Evolutionary conservation across 176 grass and related monocot species (phyloP), one percentile per base, ranked within the genome.

Genomic region (Oryza longistaminata): DNA sequence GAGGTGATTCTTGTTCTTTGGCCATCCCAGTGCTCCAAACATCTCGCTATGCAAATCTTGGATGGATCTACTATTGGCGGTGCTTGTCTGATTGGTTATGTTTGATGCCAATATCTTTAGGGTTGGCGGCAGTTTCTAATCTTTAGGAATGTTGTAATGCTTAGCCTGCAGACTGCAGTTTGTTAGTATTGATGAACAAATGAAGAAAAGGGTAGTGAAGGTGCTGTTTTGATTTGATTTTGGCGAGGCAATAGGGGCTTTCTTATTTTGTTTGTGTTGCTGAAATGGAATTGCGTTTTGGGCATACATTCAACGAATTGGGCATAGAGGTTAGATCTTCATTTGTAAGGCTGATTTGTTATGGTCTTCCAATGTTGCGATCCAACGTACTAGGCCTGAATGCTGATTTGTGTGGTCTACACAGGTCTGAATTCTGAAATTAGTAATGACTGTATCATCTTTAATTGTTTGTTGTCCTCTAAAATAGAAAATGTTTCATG

Each of bases 1-100:
- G 58, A 90, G 83, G 88, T 80, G 34, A 67, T 50, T 66, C 68
- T 62, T 66, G 39, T 49, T 65, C 42, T 34, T 34, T 21, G 43
- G 3, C 0, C 33, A 43, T 27, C 25, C n/a, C 12, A 4, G n/a
- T n/a, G n/a, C n/a, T n/a, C n/a, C n/a, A n/a, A n/a, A 55, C 3
- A 27, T 79, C 11, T 21, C 22, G 70, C 16, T n/a, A 15, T 9
- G 24, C 2, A 70, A 62, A 64, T 25, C 46, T 77, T 31, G 29
- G 29, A 31, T 40, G 79, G 55, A 31, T 55, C 34, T 79, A n/a
- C 66, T 72, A 4, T 64, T 2, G 11, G 25, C 25, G 29, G 29
- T 31, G 58, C 58, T 8, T 8, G 2, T 22, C 58, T 58, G 17
- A 3, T 82, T 61, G 1, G 64, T 15, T 82, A 5, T 80, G 64